A percentile compares a stretch with the other conserved stretches of the same genome.
These are phyloP conservation scores for Herpetospermum pedunculosum DNA, from an alignment of 306 rosid genomes.

Conservation along the genomic window DNA sequence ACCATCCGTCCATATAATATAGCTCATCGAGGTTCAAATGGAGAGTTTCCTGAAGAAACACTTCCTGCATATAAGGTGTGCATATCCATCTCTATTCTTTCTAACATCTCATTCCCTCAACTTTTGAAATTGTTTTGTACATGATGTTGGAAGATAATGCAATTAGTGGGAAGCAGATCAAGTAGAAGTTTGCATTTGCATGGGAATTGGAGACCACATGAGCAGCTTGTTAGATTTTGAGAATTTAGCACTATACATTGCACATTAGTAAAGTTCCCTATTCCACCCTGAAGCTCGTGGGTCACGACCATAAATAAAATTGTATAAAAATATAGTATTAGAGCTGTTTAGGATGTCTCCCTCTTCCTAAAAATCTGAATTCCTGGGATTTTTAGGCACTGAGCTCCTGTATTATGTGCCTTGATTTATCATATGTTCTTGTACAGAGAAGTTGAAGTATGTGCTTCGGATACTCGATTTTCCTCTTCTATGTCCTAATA, in stretches of 20 bases:
- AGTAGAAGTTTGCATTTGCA: background rate
- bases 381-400: background rate
- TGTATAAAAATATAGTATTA: background rate
- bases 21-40: conserved; percentile 94
- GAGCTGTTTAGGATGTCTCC: background rate
- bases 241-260: background rate
- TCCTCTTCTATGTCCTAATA: background rate
- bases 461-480: background rate
- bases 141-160: background rate
- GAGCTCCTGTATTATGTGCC: background rate
- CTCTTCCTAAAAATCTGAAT: background rate
- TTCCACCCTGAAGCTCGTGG: background rate
- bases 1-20: conserved; percentile 63
- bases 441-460: background rate
- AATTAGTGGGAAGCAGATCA: background rate
- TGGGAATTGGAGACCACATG: background rate
- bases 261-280: background rate
- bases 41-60: conserved; percentile 93
- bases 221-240: background rate
- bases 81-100: background rate
- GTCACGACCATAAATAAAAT: background rate
- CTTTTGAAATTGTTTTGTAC: background rate
- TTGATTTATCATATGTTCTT: background rate
- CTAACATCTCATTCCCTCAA: background rate
- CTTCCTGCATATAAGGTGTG: conserved; percentile 57